Evolutionary conservation across 2,329 filamentous ascomycete species (phyloP).

Genomic region (Dactylellina sp.): DNA sequence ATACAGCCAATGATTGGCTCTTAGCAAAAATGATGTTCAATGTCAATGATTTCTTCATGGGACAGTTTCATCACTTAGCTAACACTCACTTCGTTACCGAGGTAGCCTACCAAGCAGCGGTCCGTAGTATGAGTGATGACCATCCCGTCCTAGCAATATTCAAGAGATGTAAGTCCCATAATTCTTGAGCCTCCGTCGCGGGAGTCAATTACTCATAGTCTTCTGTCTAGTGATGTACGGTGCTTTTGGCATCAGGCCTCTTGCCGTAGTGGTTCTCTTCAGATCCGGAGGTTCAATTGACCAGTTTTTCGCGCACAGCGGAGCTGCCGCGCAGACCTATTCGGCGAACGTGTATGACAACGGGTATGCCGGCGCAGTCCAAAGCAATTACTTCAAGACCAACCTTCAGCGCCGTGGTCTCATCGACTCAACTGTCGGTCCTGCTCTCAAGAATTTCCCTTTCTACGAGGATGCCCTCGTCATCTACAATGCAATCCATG

Average conservation of each 20-base stretch:
- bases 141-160: constrained; percentile 66
- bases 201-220: background rate
- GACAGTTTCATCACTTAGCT: constrained; percentile 66
- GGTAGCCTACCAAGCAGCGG: constrained; percentile 65
- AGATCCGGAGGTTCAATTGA: constrained; percentile 62
- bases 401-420: constrained; percentile 65
- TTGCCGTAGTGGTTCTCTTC: constrained; percentile 61
- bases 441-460: constrained; percentile 65
- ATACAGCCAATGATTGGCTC: constrained; percentile 67
- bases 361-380: constrained; percentile 62
- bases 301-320: constrained; percentile 62
- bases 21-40: constrained; percentile 64
- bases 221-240: constrained; percentile 61
- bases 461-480: constrained; percentile 65
- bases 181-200: background rate
- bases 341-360: constrained; percentile 61
- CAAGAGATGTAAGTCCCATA: constrained; percentile 61
- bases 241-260: constrained; percentile 61
- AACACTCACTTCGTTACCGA: constrained; percentile 66
- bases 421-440: constrained; percentile 63
- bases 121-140: constrained; percentile 65
- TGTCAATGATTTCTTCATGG: constrained; percentile 66
- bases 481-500: constrained; percentile 63
- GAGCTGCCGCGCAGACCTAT: constrained; percentile 61
- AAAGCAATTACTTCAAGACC: constrained; percentile 64